Conservation (phyloP, 176 grass and related monocot species). For the Bolboschoenus planiculmis region DNA sequence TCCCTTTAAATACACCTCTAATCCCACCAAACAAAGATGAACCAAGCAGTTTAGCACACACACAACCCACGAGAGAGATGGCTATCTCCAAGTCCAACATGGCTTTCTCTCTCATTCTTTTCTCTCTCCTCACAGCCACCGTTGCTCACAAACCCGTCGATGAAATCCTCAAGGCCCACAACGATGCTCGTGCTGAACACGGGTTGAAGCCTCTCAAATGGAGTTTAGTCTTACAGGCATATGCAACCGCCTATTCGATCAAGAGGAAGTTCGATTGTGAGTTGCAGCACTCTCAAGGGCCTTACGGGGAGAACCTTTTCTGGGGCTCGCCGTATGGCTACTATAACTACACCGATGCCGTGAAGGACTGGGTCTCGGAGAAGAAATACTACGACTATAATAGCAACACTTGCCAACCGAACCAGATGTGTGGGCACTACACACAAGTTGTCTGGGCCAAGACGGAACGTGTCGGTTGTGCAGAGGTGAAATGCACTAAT, state of each 20-base stretch:
- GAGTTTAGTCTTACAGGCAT: conserved; percentile 12
- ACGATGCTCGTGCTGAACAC: background rate
- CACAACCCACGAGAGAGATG: conserved; percentile 1
- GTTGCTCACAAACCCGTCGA: background rate
- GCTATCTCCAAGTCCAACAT: background rate
- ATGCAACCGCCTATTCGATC: conserved; percentile 8
- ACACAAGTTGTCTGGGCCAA: conserved; percentile 31
- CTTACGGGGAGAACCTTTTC: conserved; percentile 39
- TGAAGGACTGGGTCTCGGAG: conserved; percentile 24
- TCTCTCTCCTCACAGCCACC: conserved; percentile 3
- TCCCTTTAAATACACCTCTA: background rate
- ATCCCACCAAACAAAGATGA: background rate
- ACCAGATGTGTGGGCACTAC: conserved; percentile 33
- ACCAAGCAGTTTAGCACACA: background rate
- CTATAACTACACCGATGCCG: background rate
- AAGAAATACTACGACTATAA: conserved; percentile 23
- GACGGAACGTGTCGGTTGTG: conserved; percentile 5
- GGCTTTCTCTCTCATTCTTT: conserved; percentile 10
- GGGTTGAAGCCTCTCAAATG: conserved; percentile 19
- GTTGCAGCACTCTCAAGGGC: conserved; percentile 25
- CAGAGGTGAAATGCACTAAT: background rate
- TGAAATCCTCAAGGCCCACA: conserved; percentile 22
- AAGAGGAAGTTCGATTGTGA: conserved; percentile 16
- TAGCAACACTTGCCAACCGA: conserved; percentile 17
- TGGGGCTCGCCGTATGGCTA: background rate